Conservation (phyloP, 1,139 yeast genomes). For the Sugiyamaella grinbergsii region DNA sequence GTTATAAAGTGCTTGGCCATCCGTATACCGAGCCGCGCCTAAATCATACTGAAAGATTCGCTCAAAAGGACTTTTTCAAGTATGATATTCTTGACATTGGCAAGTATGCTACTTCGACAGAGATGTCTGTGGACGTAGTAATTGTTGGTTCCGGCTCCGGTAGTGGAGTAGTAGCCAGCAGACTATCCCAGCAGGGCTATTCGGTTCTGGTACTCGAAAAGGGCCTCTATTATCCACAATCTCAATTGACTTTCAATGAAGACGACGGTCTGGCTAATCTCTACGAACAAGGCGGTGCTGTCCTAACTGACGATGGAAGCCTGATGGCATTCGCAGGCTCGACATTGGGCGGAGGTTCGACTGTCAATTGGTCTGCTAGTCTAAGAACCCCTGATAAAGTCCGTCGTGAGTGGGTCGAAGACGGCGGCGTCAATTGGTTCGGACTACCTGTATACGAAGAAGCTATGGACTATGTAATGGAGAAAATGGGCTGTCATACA, state of each 20-base stretch:
- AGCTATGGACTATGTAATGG: conserved; percentile 53
- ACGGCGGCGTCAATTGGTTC: conserved; percentile 53
- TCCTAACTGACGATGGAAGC: conserved; percentile 44
- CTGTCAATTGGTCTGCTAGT: conserved; percentile 66
- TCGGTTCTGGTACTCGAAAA: conserved; percentile 56
- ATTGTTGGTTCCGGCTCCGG: conserved; percentile 63
- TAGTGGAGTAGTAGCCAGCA: conserved; percentile 59
- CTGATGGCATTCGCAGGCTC: conserved; percentile 54
- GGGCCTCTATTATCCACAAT: conserved; percentile 50
- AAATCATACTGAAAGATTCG: conserved; percentile 16
- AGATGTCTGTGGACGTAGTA: conserved; percentile 45
- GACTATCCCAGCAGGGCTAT: conserved; percentile 51
- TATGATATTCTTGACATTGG: conserved; percentile 28
- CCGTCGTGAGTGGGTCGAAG: conserved; percentile 57
- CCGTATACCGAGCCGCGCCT: conserved; percentile 30
- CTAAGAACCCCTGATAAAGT: conserved; percentile 56
- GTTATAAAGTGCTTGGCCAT: conserved; percentile 32
- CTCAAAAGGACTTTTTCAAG: conserved; percentile 17
- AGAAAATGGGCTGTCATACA: conserved; percentile 54
- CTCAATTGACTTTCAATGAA: conserved; percentile 48
- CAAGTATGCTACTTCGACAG: conserved; percentile 26
- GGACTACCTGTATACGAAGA: conserved; percentile 51
- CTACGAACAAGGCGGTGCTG: conserved; percentile 49
- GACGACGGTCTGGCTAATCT: conserved; percentile 45
- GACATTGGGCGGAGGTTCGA: conserved; percentile 63